phyloP scores from a whole-genome alignment of 2,329 filamentous ascomycete species.

The Sporothrix brunneoviolacea region DNA sequence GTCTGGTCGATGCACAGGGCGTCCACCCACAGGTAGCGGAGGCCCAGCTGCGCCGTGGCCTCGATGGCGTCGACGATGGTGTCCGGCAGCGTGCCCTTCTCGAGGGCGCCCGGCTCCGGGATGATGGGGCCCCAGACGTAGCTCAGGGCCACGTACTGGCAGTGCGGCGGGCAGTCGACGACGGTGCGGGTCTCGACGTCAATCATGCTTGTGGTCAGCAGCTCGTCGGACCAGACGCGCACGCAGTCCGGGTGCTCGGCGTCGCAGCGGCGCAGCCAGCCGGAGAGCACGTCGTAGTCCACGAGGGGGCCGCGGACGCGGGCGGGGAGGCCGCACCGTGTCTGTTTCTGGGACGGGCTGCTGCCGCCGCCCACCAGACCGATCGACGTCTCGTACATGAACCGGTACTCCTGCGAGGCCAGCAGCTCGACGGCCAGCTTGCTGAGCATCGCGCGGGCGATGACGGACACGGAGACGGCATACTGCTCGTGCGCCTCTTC shows the following conservation, averaged over 20 bases:
- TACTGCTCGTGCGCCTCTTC: not conserved
- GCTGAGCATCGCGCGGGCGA: not conserved
- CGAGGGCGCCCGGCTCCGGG: not conserved
- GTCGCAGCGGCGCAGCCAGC: slow-evolving; percentile 22
- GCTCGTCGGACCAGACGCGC: not conserved
- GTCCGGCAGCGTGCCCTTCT: not conserved
- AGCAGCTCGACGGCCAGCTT: not conserved
- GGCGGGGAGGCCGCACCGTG: not conserved
- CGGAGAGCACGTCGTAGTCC: not conserved
- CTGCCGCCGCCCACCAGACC: no score
- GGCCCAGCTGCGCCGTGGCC: slow-evolving; percentile 1
- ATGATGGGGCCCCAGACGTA: slow-evolving; percentile 12
- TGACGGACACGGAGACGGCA: not conserved
- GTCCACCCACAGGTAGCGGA: slow-evolving; percentile 18
- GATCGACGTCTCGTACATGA: not conserved
- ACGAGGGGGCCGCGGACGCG: not conserved
- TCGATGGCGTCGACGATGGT: slow-evolving; percentile 14
- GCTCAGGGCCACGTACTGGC: slow-evolving; percentile 11
- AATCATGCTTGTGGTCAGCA: slow-evolving; percentile 1
- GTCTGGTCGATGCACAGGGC: slow-evolving; percentile 17
- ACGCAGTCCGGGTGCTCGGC: not conserved
- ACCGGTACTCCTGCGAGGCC: not conserved
- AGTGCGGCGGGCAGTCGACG: not conserved
- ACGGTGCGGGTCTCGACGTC: not conserved
- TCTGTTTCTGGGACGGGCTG: no score